phyloP scores from a whole-genome alignment of 192 early-diverging fungal species.

The Coemansia sp. region DNA sequence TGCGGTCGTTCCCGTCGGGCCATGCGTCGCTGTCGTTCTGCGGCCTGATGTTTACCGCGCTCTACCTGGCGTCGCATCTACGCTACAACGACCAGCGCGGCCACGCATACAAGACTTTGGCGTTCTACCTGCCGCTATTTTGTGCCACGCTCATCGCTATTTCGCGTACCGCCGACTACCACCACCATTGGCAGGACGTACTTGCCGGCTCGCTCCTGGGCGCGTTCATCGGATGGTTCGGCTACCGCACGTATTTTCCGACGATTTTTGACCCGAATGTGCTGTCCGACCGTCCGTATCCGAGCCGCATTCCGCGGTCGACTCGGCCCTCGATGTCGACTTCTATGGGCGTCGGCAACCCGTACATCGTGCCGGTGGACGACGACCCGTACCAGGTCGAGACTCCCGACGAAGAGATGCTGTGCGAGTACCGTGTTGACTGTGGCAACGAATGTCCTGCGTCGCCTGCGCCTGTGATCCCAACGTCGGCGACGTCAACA shows the following conservation, averaged over 20 bases:
- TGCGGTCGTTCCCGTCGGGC: conserved; percentile 83
- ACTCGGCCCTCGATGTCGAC: conserved; percentile 1
- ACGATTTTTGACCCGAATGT: conserved; percentile 27
- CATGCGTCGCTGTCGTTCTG: conserved; percentile 78
- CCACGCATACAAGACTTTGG: conserved; percentile 65
- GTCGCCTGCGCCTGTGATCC: no score
- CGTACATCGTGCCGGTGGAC: conserved; percentile 33
- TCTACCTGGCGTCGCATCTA: conserved; percentile 72
- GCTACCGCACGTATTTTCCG: conserved; percentile 48
- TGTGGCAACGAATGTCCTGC: no score
- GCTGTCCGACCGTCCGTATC: conserved; percentile 46
- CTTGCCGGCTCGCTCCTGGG: conserved; percentile 58
- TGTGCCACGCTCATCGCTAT: conserved; percentile 59
- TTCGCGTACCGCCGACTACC: conserved; percentile 63
- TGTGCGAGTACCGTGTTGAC: not conserved
- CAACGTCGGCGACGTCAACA: no score
- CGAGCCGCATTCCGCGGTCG: conserved; percentile 34
- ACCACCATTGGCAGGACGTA: conserved; percentile 67
- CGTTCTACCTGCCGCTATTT: conserved; percentile 49
- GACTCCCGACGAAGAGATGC: conserved; percentile 3
- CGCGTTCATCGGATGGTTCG: conserved; percentile 37
- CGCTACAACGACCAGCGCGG: conserved; percentile 64
- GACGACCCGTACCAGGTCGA: conserved; percentile 38
- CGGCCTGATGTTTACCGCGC: conserved; percentile 64
- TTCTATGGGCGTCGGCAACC: not conserved